phyloP scores from a whole-genome alignment of 2,329 filamentous ascomycete genomes.

The Pestalotiopsis fici region DNA sequence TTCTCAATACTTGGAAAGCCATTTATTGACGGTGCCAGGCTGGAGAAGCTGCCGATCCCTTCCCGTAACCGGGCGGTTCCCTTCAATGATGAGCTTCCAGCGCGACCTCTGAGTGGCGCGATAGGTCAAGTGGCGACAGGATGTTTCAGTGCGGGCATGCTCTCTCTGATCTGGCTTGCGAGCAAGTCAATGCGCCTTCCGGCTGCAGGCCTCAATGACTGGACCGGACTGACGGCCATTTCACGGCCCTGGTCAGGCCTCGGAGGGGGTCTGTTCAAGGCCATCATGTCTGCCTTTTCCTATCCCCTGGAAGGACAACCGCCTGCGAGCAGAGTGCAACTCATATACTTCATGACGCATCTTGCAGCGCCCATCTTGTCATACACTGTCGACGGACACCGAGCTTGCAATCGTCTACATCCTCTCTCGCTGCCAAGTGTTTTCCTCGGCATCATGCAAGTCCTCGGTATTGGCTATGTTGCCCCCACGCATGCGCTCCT shows the following conservation, averaged over 20 bases:
- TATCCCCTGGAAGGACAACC: not conserved
- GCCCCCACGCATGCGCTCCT: slow-evolving; percentile 15
- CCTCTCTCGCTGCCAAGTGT: slow-evolving; percentile 14
- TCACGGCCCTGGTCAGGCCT: not conserved
- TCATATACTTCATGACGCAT: slow-evolving; percentile 17
- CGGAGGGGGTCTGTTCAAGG: not conserved
- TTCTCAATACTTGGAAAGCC: not conserved
- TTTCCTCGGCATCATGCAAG: slow-evolving; percentile 13
- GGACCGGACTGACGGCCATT: not conserved
- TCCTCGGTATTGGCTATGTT: slow-evolving; percentile 15
- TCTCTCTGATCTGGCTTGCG: not conserved
- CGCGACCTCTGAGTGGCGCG: slow-evolving; percentile 1
- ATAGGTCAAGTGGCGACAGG: not conserved
- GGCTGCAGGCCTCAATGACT: not conserved
- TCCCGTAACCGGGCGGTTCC: slow-evolving; percentile 13
- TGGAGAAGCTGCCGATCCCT: slow-evolving; percentile 13
- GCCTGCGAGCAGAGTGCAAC: slow-evolving; percentile 5
- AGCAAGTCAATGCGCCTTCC: slow-evolving; percentile 1
- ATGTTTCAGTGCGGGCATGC: not conserved
- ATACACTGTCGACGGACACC: slow-evolving; percentile 23
- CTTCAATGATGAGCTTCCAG: slow-evolving; percentile 18
- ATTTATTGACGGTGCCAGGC: slow-evolving; percentile 1
- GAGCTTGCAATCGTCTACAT: slow-evolving; percentile 15
- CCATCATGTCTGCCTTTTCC: not conserved
- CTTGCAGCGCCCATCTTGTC: slow-evolving; percentile 20